phyloP scores from a whole-genome alignment of 192 early-diverging fungal genomes.

The Linnemannia hyalina region DNA sequence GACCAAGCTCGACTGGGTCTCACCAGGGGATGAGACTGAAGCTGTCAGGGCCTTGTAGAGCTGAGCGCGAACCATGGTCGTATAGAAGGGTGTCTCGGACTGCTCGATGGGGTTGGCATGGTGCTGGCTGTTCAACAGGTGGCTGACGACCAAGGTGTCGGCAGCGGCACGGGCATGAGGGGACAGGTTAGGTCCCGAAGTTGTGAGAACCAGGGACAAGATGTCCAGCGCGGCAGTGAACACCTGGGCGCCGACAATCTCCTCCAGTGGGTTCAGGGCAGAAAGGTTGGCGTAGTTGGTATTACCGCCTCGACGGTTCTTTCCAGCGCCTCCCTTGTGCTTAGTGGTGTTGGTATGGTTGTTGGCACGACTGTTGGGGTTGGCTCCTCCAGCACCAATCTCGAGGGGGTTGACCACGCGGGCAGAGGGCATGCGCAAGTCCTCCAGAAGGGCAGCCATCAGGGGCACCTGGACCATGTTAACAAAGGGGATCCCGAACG shows the following conservation, averaged over 20 bases:
- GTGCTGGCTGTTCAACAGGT: slow-evolving; percentile 49
- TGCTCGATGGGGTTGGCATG: slow-evolving; percentile 52
- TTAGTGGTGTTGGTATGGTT: slow-evolving; percentile 42
- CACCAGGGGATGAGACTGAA: slow-evolving; percentile 45
- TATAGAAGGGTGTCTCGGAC: slow-evolving; percentile 38
- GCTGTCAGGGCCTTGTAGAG: slow-evolving; percentile 40
- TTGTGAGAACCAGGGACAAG: slow-evolving; percentile 36
- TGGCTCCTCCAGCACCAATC: slow-evolving; percentile 35
- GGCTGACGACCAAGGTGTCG: slow-evolving; percentile 44
- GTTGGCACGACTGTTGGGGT: slow-evolving; percentile 44
- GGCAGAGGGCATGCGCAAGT: slow-evolving; percentile 50
- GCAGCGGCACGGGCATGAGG: slow-evolving; percentile 47
- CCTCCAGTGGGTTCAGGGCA: slow-evolving; percentile 26
- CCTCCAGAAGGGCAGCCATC: slow-evolving; percentile 56
- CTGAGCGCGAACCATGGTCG: slow-evolving; percentile 32
- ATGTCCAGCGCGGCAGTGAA: slow-evolving; percentile 38
- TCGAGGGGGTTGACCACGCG: slow-evolving; percentile 40
- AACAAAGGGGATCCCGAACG: slow-evolving; percentile 62
- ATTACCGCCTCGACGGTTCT: slow-evolving; percentile 36
- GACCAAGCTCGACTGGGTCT: slow-evolving; percentile 48
- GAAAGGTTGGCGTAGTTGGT: slow-evolving; percentile 13
- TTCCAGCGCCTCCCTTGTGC: slow-evolving; percentile 54
- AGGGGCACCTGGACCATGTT: slow-evolving; percentile 58
- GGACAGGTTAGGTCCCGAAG: slow-evolving; percentile 39
- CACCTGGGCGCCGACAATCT: slow-evolving; percentile 37